These are phyloP conservation scores for Capillidium heterosporum DNA, from an alignment of 371 early-diverging fungal species.

Conservation along the genomic window DNA sequence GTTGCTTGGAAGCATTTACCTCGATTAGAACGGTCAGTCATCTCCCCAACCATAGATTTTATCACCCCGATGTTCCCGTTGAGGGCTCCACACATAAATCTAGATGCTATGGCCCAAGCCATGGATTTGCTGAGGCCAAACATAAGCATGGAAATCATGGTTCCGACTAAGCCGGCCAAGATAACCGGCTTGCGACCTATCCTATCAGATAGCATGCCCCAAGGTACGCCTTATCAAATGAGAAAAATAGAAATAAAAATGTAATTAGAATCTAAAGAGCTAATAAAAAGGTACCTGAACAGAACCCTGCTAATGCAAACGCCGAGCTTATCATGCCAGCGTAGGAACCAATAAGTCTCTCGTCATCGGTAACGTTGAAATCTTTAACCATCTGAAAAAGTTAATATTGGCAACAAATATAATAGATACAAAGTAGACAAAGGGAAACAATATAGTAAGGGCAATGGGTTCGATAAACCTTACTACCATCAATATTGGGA, in stretches of 20 bases:
- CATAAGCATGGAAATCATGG: constrained; percentile 37
- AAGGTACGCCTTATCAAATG: constrained; percentile 27
- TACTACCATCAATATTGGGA: constrained; percentile 29
- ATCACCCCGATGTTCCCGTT: constrained; percentile 67
- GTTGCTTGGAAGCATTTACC: constrained; percentile 11
- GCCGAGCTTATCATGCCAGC: constrained; percentile 36
- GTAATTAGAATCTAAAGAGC: not conserved
- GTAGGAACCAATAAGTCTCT: constrained; percentile 35
- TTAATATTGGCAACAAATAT: constrained; percentile 5
- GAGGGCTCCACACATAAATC: constrained; percentile 53
- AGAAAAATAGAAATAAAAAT: constrained; percentile 16
- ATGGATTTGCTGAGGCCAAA: constrained; percentile 58
- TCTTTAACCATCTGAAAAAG: constrained; percentile 27
- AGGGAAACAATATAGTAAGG: constrained; percentile 38
- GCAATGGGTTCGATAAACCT: constrained; percentile 25
- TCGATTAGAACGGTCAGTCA: constrained; percentile 60
- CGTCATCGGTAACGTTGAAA: constrained; percentile 27
- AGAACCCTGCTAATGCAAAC: constrained; percentile 39
- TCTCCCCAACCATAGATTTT: constrained; percentile 70
- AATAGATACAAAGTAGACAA: constrained; percentile 30
- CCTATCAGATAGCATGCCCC: constrained; percentile 32
- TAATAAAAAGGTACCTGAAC: constrained; percentile 19
- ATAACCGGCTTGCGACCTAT: constrained; percentile 70
- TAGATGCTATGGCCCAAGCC: constrained; percentile 37
- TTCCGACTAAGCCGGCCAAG: constrained; percentile 56